Base-by-base conservation (phyloP, 768 basidiomycete genomes). In the Tylopilus felleus region DNA sequence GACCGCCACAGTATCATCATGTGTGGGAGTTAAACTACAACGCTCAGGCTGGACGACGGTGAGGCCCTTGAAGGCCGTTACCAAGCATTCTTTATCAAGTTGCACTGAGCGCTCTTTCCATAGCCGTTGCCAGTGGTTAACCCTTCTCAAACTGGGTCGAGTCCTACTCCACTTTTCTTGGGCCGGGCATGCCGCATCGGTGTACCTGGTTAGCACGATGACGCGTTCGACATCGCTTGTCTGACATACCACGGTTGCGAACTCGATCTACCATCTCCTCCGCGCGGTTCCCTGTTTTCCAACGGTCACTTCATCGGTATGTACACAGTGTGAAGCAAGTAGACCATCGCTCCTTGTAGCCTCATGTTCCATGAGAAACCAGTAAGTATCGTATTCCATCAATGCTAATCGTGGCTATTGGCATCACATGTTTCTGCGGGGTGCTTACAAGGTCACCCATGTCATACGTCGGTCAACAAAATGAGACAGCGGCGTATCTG, bases 171-270 rank as follows among this genome's bases (percentile, higher is more conserved):
- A 52, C 51, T 14, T 40, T 49, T 29, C n/a, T n/a, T 35, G 5
- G 38, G 17, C 38, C 12, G n/a, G 4, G 22, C n/a, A 29, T 47
- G 17, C 29, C 50, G 43, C n/a, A n/a, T n/a, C 2, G 23, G 29
- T 10, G 57, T 55, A 36, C 57, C 51, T 53, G 51, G 33, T 5
- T n/a, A n/a, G 13, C 29, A 29, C 12, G 29, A 25, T 14, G 44
- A 52, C n/a, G 38, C 36, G 13, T 40, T 36, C 42, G 55, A 60
- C 58, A 27, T 49, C 61, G 58, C 61, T 56, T 62, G 52, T 47
- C 49, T 52, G 42, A 46, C 49, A 40, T 39, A 6, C 12, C 45
- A 43, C 46, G 17, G 50, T 40, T 55, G 55, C 36, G 8, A 28
- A 23, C 13, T 25, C 19, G 19, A 16, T n/a, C 36, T 3, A 7